Conservation (phyloP, 2,329 filamentous ascomycete species). For the Monosporascus sp. region DNA sequence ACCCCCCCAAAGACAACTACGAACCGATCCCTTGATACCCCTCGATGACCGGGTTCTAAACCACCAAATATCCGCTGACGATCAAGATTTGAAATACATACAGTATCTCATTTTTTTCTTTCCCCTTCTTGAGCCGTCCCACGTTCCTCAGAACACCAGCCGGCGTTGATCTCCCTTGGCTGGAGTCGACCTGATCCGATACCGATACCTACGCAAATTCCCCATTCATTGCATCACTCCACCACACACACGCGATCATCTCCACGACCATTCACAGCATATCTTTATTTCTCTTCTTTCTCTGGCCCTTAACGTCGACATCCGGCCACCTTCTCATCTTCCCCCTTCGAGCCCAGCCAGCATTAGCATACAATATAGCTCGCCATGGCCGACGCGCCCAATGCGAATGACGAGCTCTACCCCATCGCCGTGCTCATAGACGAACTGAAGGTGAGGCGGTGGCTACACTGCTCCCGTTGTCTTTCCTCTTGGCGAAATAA, state of each 20-base stretch:
- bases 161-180: not conserved
- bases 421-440: slow-evolving; percentile 99
- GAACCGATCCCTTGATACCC: not conserved
- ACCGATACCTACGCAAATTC: not conserved
- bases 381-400: slow-evolving; percentile 83
- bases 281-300: not conserved
- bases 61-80: not conserved
- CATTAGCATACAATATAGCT: slow-evolving; percentile 22
- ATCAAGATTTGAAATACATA: not conserved
- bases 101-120: not conserved
- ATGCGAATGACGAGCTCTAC: slow-evolving; percentile 97
- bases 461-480: slow-evolving; percentile 11
- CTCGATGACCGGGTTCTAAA: not conserved
- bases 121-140: not conserved
- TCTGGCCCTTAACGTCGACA: no score
- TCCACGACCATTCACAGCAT: not conserved
- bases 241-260: not conserved
- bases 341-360: no score
- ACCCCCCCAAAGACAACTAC: not conserved
- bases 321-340: no score
- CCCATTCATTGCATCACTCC: slow-evolving; percentile 1
- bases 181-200: not conserved
- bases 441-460: slow-evolving; percentile 80
- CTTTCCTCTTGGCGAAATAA: slow-evolving; percentile 6
- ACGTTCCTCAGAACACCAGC: not conserved